Base-by-base conservation (phyloP, 306 rosid species). In the Ormosia emarginata region DNA sequence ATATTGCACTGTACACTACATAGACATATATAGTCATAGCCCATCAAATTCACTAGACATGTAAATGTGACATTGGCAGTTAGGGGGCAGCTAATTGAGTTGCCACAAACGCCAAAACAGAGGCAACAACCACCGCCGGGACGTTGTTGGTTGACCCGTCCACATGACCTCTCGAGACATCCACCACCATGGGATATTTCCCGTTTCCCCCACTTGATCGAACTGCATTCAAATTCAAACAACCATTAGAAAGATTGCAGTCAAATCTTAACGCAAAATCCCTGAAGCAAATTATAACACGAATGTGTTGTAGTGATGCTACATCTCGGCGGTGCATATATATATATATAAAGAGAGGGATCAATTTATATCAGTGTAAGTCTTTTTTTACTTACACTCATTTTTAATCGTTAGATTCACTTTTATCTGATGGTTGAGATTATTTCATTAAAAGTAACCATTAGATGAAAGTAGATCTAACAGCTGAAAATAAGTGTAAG, bases 161-260 rank as follows among this genome's bases (percentile, higher is more conserved):
- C 2, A 58, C 77, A 29, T 56, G 18, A 11, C 74, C 71, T 14
- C 40, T 80, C 1, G 96, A 87, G 8, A 79, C 55, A 0, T 79
- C 81, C 61, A 30, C 72, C 34, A 89, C 93, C 41, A 49, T 46
- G 0, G 97, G 93, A 50, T 50, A 34, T 55, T 83, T 88, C 40
- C 83, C 90, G 15, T 89, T 89, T 85, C 53, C 92, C 90, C 0
- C 97, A 87, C 55, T 94, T 92, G n/a, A 86, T 86, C 71, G 87
- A 61, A 67, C 98, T 94, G 98, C 92, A 83, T 69, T 61, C 40
- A 79, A 32, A 73, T 82, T 70, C 69, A 78, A 50, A 33, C 57
- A 61, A 30, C 2, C 61, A 18, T 52, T 24, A 33, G 11, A 10
- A 13, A 33, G 9, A 52, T 66, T 5, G 34, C 13, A 44, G 0